These are phyloP conservation scores for Aspergillus clavatus DNA, from an alignment of 2,329 filamentous ascomycete species.

Conservation along the genomic window DNA sequence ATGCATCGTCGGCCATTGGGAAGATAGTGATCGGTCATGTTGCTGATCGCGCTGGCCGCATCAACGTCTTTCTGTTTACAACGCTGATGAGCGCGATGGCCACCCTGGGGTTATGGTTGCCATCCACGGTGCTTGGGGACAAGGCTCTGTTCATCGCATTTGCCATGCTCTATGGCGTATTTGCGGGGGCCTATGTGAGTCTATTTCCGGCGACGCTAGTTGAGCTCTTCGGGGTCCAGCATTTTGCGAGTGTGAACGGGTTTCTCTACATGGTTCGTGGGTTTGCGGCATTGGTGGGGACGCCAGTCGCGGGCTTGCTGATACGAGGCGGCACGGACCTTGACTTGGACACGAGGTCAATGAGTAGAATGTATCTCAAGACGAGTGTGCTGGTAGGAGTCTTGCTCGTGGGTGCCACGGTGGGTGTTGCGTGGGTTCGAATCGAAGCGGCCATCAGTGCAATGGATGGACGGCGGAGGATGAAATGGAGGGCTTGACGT, in stretches of 20 bases:
- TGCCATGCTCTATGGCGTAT: conserved; percentile 33
- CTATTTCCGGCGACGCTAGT: conserved; percentile 39
- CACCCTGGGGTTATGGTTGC: conserved; percentile 26
- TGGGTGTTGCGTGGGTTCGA: conserved; percentile 24
- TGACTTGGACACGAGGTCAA: background rate
- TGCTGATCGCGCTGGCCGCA: conserved; percentile 37
- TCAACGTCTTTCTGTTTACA: conserved; percentile 38
- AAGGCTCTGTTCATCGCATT: conserved; percentile 27
- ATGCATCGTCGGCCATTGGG: conserved; percentile 39
- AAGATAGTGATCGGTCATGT: conserved; percentile 37
- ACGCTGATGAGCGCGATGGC: conserved; percentile 28
- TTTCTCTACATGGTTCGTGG: conserved; percentile 39
- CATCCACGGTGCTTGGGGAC: conserved; percentile 10
- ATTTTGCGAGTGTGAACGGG: conserved; percentile 37
- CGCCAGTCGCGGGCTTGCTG: conserved; percentile 29
- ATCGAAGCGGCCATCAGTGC: conserved; percentile 16
- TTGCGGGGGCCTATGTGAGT: conserved; percentile 36
- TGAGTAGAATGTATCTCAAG: conserved; percentile 2
- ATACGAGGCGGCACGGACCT: conserved; percentile 15
- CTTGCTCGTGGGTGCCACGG: conserved; percentile 19
- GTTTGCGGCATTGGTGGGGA: conserved; percentile 35
- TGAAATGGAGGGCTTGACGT: background rate
- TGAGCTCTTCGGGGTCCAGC: conserved; percentile 37
- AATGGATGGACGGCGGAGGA: background rate
- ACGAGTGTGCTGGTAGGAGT: conserved; percentile 23